Base-by-base conservation (phyloP, 257 asterid species). In the Penstemon davidsonii region DNA sequence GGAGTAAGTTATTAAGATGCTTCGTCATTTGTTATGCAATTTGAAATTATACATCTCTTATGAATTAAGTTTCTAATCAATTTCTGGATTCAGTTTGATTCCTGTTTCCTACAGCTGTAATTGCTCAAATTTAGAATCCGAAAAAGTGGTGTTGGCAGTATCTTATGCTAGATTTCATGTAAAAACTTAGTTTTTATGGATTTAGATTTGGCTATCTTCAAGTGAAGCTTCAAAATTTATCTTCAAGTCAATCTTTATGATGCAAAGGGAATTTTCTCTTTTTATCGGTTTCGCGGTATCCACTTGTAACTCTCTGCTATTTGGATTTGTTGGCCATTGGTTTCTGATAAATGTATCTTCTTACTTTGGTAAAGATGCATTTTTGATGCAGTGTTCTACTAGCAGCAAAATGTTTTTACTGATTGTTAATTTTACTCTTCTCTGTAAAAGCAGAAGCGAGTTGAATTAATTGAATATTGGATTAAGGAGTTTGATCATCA, bases 1-100 rank as follows among this genome's bases (percentile, higher is more conserved):
- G 99, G 99, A 94, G 99, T 94, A 91, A 83, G 99, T 84, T 72
- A n/a, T 57, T 53, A 57, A 18, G 10, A 58, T 49, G 25, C 55
- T 62, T 45, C 60, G 15, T 62, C 33, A 38, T 42, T 55, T 44
- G 53, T 18, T 63, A 5, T 49, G 62, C 57, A 45, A 46, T 64
- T 68, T 60, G 51, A 59, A 42, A 51, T 47, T 56, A 55, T 49
- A 55, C 51, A 58, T 61, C 37, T 73, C 66, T 44, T 51, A 37
- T 57, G 47, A 47, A 18, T 57, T n/a, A 41, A 52, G 55, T 66
- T 54, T 38, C 7, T 58, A 25, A 44, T 46, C 44, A 50, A 13
- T 15, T 18, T 60, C 38, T 51, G 41, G 39, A 19, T 68, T 64
- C 51, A 54, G 49, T 42, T 74, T 50, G 53, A 10, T 67, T 55